A percentile compares a stretch with the other conserved stretches of the same genome.
Evolutionary conservation across 2,329 filamentous ascomycete species (phyloP).

Genomic region (Meredithiella fracta): DNA sequence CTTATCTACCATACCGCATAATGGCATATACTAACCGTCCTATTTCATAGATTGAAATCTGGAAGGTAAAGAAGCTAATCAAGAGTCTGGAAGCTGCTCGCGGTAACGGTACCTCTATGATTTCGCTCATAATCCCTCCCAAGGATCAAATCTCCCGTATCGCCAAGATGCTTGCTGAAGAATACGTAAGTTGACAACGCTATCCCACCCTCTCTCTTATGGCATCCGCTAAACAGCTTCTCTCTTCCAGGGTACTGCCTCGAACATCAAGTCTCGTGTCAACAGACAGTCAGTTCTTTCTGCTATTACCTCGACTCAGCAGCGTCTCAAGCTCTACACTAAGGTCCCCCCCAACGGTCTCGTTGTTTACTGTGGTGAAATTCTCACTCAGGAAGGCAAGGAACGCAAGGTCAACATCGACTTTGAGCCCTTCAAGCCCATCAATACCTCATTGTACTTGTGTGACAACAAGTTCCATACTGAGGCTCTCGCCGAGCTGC

Average conservation of each 20-base stretch:
- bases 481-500: conserved; percentile 85
- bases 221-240: background rate
- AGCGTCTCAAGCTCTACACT: conserved; percentile 96
- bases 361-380: conserved; percentile 99
- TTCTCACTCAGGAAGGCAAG: conserved; percentile 95
- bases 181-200: conserved; percentile 62
- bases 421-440: conserved; percentile 99
- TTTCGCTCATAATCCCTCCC: conserved; percentile 95
- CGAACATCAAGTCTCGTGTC: conserved; percentile 98
- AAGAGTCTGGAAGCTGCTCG: conserved; percentile 93
- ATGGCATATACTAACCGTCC: background rate
- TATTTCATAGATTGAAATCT: conserved; percentile 48
- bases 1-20: background rate
- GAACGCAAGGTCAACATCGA: conserved; percentile 99
- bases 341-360: conserved; percentile 96
- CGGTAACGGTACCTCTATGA: conserved; percentile 99
- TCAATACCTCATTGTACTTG: conserved; percentile 97
- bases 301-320: conserved; percentile 96
- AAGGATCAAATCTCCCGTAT: conserved; percentile 96
- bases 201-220: too few species aligned
- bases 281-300: conserved; percentile 96
- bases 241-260: conserved; percentile 64
- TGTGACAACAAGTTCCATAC: conserved; percentile 99
- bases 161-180: conserved; percentile 99
- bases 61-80: conserved; percentile 99